Base-by-base conservation (phyloP, 75 land plant genomes). In the Adiantum capillusveneris region DNA sequence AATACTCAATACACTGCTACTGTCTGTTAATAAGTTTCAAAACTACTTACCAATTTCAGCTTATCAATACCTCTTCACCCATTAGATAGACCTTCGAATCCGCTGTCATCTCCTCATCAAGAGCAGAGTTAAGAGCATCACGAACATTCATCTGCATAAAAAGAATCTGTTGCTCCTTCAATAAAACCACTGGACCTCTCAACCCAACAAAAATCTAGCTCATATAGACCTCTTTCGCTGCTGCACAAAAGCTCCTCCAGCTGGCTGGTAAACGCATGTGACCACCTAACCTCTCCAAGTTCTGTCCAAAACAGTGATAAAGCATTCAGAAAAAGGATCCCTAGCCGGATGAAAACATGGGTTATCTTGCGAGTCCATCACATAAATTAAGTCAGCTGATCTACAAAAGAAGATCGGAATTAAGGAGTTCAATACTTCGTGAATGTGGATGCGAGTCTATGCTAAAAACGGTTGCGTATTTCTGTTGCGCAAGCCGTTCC, bases 81-180 rank as follows among this genome's bases (percentile, higher is more conserved):
- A 87, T 86, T 52, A 90, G 61, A 59, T 79, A 81, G 0, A 90
- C 96, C 53, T 74, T 87, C 20, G 78, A 75, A 66, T 90, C 88
- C 18, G 84, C 87, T 66, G 96, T 56, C 85, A 87, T 78, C 59
- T 90, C 92, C 63, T 90, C 96, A 71, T 87, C 92, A 53, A 90
- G 67, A 18, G 88, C 92, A 59, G 96, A 81, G 44, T 86, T 90
- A 22, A 90, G 66, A 51, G 96, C 96, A 44, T 90, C 96, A 25
- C 96, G 71, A 25, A 87, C 88, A 12, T 72, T 90, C 75, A 90
- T 87, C 88, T 87, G 73, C 53, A 46, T 25, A 53, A 25, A 22
- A 25, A 53, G 6, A 24, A 26, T 53, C 24, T 1, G 14, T 27
- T 6, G 17, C 14, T 14, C 18, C 6, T 46, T 2, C 14, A 46